phyloP scores from a whole-genome alignment of 805 yeast genomes.

The Sugiyamaella boreocaroliniensis region DNA sequence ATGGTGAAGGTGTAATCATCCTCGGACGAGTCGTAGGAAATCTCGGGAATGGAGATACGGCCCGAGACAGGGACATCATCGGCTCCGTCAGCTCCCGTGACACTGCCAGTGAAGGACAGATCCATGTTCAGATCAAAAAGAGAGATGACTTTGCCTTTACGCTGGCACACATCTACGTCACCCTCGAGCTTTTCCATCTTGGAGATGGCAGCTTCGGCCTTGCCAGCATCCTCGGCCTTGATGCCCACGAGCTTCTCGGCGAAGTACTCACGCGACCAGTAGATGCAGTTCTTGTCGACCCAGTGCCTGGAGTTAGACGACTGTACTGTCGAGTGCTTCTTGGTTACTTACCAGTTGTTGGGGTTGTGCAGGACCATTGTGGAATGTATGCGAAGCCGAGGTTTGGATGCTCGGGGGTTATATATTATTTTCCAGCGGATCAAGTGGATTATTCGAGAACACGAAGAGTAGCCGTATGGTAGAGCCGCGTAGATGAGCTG shows the following conservation, averaged over 20 bases:
- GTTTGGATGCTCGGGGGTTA: not conserved
- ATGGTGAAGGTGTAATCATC: conserved; percentile 84
- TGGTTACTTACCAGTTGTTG: conserved; percentile 58
- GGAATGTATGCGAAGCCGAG: not conserved
- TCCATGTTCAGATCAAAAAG: conserved; percentile 73
- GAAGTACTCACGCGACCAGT: conserved; percentile 82
- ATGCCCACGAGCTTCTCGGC: conserved; percentile 50
- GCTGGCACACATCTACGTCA: conserved; percentile 93
- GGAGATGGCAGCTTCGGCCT: conserved; percentile 33
- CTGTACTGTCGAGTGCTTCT: not conserved
- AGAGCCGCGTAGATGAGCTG: no score
- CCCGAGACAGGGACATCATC: conserved; percentile 51
- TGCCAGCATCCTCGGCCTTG: conserved; percentile 27
- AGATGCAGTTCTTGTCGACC: conserved; percentile 96
- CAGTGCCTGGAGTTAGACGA: conserved; percentile 56
- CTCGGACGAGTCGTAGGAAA: conserved; percentile 83
- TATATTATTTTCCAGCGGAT: not conserved
- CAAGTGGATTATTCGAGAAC: not conserved
- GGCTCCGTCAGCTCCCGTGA: conserved; percentile 24
- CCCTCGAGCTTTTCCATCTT: conserved; percentile 68
- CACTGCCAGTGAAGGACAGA: conserved; percentile 48
- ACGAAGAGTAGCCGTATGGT: not conserved
- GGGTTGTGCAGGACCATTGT: conserved; percentile 92
- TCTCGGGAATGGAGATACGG: conserved; percentile 76
- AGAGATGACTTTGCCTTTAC: conserved; percentile 93